Base-by-base conservation (phyloP, 805 yeast genomes). In the Zygosaccharomyces rouxii region DNA sequence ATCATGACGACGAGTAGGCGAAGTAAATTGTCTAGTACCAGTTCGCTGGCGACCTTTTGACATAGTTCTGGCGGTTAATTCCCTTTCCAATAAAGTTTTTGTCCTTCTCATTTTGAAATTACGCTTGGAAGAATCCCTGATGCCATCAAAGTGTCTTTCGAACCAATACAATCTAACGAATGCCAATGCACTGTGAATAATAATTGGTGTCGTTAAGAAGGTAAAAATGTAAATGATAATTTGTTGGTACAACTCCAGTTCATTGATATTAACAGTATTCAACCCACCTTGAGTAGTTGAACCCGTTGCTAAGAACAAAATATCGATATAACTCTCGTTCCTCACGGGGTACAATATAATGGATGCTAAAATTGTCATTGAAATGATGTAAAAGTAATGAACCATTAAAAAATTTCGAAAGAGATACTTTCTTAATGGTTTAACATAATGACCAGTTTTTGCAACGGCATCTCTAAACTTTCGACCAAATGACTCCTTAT, bases 261-360 rank as follows among this genome's bases (percentile, higher is more conserved):
- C 67, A 62, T 88, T 88, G 33, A 84, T 54, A 57, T 89, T 80
- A 21, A 87, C 72, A 0, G 97, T 84, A 63, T 89, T 89, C 47
- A 94, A 70, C 0, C 99, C 99, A 0, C 97, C 95, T 62, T 92
- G 97, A 1, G 98, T 89, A 1, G 84, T 69, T 0, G 94, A 81
- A 9, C 95, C 92, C 9, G 83, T 71, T 0, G 89, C 77, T 47
- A 87, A 71, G 64, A 92, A 87, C 29, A 94, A 69, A 1, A 85
- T 80, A 70, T 94, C 98, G 39, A 87, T 83, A 64, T 92, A 94
- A 7, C 60, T 46, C 19, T 71, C 68, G 59, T 84, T 83, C 47
- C 74, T 75, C n/a, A 76, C 75, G 0, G 97, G 96, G 58, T 83
- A 92, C 35, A 94, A 66, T 46, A 92, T 59, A 29, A 90, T 76